These are phyloP conservation scores for Mucor ambiguus DNA, from an alignment of 371 early-diverging fungal genomes.

Conservation along the genomic window DNA sequence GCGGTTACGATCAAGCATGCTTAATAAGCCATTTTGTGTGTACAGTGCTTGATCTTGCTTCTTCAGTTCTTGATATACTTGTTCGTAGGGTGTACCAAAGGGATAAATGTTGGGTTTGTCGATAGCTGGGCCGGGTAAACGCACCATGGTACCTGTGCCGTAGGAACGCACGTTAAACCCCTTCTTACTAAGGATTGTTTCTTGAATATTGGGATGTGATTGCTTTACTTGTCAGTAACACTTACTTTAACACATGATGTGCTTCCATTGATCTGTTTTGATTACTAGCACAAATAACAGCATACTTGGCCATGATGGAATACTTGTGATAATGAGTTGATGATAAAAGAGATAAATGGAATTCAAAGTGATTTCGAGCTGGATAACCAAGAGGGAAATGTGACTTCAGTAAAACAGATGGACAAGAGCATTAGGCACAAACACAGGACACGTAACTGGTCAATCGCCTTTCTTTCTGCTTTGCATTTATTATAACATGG, in stretches of 20 bases:
- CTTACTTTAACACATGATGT: constrained; percentile 82
- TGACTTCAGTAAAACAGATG: not conserved
- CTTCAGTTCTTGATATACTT: constrained; percentile 85
- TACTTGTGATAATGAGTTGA: not conserved
- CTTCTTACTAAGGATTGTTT: constrained; percentile 52
- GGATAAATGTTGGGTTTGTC: constrained; percentile 89
- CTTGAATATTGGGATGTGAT: constrained; percentile 6
- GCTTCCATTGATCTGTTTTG: constrained; percentile 98
- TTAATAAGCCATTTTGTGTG: constrained; percentile 84
- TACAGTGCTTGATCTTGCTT: constrained; percentile 76
- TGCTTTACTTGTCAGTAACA: not conserved
- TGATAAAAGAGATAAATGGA: not conserved
- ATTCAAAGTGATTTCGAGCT: not conserved
- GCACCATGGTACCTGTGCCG: constrained; percentile 90
- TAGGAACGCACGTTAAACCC: constrained; percentile 83
- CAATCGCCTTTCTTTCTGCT: not conserved
- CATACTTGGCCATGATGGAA: constrained; percentile 72
- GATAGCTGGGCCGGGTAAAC: constrained; percentile 91
- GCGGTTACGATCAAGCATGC: constrained; percentile 92
- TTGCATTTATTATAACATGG: constrained; percentile 7
- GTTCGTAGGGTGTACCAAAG: constrained; percentile 92
- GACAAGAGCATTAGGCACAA: not conserved
- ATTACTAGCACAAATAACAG: constrained; percentile 96
- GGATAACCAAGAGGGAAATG: not conserved
- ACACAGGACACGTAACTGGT: not conserved